Percentiles rank a stretch among this genome's conserved stretches.
These are phyloP conservation scores for Aureobasidium sp. DNA, from an alignment of 2,329 filamentous ascomycete genomes.

Conservation along the genomic window DNA sequence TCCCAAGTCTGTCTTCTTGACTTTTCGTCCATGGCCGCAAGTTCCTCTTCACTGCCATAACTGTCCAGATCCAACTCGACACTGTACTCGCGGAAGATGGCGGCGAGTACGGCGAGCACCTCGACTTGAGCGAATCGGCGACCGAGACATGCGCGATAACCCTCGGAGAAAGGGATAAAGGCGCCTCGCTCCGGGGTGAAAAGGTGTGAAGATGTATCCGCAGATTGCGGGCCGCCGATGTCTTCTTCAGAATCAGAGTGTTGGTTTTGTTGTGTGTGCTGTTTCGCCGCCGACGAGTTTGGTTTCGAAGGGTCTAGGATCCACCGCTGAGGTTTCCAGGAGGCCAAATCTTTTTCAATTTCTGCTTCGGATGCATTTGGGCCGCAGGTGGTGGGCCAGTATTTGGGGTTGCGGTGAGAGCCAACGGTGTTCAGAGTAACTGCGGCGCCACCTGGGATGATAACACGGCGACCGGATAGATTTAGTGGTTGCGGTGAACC, in stretches of 20 bases:
- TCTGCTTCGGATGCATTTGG: conserved; percentile 23
- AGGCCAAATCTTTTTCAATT: conserved; percentile 51
- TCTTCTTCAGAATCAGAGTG: conserved; percentile 43
- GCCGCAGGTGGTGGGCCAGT: conserved; percentile 51
- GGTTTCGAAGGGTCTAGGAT: conserved; percentile 36
- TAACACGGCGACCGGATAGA: conserved; percentile 51
- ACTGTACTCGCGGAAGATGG: conserved; percentile 52
- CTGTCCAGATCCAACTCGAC: conserved; percentile 61
- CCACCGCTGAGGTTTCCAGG: conserved; percentile 70
- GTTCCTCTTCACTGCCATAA: conserved; percentile 40
- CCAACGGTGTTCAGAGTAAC: conserved; percentile 52
- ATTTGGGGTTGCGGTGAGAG: conserved; percentile 61
- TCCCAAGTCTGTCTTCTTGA: conserved; percentile 53
- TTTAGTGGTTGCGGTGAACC: conserved; percentile 49
- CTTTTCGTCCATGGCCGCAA: conserved; percentile 45
- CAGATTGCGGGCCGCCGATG: conserved; percentile 51
- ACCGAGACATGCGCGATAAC: conserved; percentile 49
- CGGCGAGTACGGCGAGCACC: conserved; percentile 46
- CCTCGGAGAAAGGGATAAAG: conserved; percentile 51
- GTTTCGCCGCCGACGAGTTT: conserved; percentile 28
- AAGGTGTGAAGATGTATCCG: conserved; percentile 54
- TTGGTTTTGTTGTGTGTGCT: conserved; percentile 27
- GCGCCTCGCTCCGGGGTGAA: conserved; percentile 51
- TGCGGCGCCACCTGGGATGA: conserved; percentile 50
- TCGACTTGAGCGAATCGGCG: conserved; percentile 52